These are phyloP conservation scores for Kazachstania viticola DNA, from an alignment of 805 yeast species.

Conservation along the genomic window DNA sequence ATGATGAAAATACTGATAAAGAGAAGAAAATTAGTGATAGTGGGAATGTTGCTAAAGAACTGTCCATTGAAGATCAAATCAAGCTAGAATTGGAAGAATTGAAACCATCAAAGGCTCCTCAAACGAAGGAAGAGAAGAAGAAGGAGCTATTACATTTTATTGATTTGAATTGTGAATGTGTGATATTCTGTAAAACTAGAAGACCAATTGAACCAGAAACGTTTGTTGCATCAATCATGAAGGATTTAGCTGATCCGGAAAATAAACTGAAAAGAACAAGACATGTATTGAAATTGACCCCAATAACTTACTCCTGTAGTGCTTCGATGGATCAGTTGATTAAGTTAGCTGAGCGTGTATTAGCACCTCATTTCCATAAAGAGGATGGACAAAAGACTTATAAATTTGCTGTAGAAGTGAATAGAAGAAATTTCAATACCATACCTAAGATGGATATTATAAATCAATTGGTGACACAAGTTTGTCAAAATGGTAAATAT, in stretches of 20 bases:
- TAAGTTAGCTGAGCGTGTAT: slow-evolving; percentile 46
- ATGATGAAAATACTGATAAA: slow-evolving; percentile 11
- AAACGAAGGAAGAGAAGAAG: slow-evolving; percentile 27
- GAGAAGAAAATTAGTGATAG: slow-evolving; percentile 28
- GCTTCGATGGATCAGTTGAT: slow-evolving; percentile 59
- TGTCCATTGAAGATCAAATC: slow-evolving; percentile 68
- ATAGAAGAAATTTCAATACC: slow-evolving; percentile 66
- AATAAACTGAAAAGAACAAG: slow-evolving; percentile 43
- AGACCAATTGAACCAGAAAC: slow-evolving; percentile 69
- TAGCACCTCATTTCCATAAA: slow-evolving; percentile 57
- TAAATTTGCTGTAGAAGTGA: slow-evolving; percentile 71
- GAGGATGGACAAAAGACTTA: slow-evolving; percentile 22
- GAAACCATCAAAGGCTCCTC: slow-evolving; percentile 28
- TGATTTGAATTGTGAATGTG: slow-evolving; percentile 67
- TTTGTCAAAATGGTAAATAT: slow-evolving; percentile 45
- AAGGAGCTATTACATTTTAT: slow-evolving; percentile 46
- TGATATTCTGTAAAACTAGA: slow-evolving; percentile 72
- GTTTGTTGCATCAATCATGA: slow-evolving; percentile 54
- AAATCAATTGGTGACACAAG: slow-evolving; percentile 54
- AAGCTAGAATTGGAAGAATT: slow-evolving; percentile 58
- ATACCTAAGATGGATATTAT: slow-evolving; percentile 66
- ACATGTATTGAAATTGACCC: slow-evolving; percentile 69
- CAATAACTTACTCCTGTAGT: slow-evolving; percentile 63
- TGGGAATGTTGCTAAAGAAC: too few relatives aligned
- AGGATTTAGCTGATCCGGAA: slow-evolving; percentile 41